Conservation (phyloP, 2,329 filamentous ascomycete species). For the Monilinia fructigena region DNA sequence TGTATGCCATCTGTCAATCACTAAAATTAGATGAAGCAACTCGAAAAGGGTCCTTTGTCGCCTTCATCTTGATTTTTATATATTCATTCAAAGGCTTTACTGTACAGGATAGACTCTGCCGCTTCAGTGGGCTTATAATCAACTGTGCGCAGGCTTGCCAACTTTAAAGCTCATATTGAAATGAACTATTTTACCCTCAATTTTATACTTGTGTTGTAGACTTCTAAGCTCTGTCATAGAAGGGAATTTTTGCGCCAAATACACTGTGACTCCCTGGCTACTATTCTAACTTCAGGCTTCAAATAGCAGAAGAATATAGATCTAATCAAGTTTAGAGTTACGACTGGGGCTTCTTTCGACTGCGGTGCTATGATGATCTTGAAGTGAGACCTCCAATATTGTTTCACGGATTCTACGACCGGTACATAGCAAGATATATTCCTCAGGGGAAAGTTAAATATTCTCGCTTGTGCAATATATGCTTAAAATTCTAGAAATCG, state of each 20-base stretch:
- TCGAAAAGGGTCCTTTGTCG: neutral
- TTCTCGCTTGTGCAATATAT: neutral
- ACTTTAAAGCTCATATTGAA: neutral
- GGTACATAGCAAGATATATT: neutral
- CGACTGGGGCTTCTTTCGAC: neutral
- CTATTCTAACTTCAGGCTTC: neutral
- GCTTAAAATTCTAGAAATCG: neutral
- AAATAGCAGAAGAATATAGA: neutral
- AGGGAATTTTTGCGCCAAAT: neutral
- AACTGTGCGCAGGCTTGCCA: neutral
- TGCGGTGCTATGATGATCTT: neutral
- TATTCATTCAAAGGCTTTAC: neutral
- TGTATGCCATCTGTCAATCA: neutral
- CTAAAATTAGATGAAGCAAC: neutral
- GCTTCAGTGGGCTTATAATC: too few species aligned
- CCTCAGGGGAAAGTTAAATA: neutral
- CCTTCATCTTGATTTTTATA: neutral
- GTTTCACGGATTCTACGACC: too few species aligned
- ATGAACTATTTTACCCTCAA: neutral
- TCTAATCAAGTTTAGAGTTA: neutral
- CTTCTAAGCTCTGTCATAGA: neutral
- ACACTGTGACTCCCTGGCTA: neutral
- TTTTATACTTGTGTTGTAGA: neutral
- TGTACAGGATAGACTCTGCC: neutral
- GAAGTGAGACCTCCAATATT: neutral